Percentiles rank a stretch among this genome's conserved stretches.
Evolutionary conservation across 352 stramenopile species (phyloP).

Genomic region (Globisporangium radiosum): DNA sequence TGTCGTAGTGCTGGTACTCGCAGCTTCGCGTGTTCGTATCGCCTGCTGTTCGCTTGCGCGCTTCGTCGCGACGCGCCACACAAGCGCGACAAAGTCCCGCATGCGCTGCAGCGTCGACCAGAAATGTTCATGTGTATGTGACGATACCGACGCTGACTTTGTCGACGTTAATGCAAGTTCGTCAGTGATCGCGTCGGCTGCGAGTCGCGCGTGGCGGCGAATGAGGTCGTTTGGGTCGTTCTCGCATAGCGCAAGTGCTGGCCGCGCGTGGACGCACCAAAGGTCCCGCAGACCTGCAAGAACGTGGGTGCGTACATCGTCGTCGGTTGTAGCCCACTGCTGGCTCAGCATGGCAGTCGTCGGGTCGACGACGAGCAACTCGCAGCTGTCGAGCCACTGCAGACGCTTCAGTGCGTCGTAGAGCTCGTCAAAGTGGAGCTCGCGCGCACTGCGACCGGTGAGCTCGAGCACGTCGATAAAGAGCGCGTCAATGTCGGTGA

Average conservation of each 20-base stretch:
- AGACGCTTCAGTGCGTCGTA: conserved; percentile 23
- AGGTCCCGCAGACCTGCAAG: conserved; percentile 17
- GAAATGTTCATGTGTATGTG: conserved; percentile 1
- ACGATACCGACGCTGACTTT: no score
- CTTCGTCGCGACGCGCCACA: conserved; percentile 34
- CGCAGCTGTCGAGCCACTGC: conserved; percentile 24
- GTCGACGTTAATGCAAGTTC: conserved; percentile 1
- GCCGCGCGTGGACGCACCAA: conserved; percentile 27
- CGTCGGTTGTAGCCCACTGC: conserved; percentile 6
- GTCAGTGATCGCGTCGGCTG: conserved; percentile 18
- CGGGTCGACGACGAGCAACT: conserved; percentile 19
- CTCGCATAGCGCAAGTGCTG: conserved; percentile 30
- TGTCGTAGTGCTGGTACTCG: not conserved
- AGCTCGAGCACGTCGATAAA: conserved; percentile 22
- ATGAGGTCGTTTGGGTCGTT: conserved; percentile 56
- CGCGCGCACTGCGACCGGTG: conserved; percentile 14
- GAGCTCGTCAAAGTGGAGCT: conserved; percentile 34
- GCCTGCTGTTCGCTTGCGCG: conserved; percentile 11
- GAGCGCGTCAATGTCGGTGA: conserved; percentile 40
- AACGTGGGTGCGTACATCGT: conserved; percentile 2
- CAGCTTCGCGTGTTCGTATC: not conserved
- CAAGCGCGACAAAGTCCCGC: conserved; percentile 32
- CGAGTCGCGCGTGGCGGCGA: conserved; percentile 19
- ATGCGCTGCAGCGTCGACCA: conserved; percentile 23
- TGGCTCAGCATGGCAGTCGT: conserved; percentile 9